A percentile compares a stretch with the other conserved stretches of the same genome.
Evolutionary conservation across 495 filamentous ascomycete species (phyloP).

Genomic region (Opeltia flavorubescens): DNA sequence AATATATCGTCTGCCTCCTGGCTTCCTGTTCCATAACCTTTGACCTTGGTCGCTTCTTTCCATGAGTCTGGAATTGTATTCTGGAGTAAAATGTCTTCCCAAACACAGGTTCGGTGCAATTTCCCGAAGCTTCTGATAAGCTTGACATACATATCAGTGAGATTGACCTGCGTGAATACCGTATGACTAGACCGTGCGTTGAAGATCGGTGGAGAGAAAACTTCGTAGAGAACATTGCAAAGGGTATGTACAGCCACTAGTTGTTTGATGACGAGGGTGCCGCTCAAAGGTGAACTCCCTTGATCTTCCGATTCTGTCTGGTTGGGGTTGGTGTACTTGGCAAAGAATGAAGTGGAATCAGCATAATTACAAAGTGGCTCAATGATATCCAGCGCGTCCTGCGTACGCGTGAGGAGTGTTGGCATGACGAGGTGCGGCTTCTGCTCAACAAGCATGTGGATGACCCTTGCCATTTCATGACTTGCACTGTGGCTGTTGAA

Average conservation of each 20-base stretch:
- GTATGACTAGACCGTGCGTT: slow-evolving; percentile 44
- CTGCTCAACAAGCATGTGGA: slow-evolving; percentile 67
- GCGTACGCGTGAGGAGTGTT: slow-evolving; percentile 59
- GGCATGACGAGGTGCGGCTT: slow-evolving; percentile 73
- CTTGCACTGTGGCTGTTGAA: slow-evolving; percentile 53
- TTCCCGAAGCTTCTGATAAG: slow-evolving; percentile 59
- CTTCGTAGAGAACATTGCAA: slow-evolving; percentile 54
- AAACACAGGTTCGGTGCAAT: slow-evolving; percentile 61
- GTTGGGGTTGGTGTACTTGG: slow-evolving; percentile 34
- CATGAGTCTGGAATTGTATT: slow-evolving; percentile 51
- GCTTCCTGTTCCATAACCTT: slow-evolving; percentile 30
- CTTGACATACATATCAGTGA: slow-evolving; percentile 61
- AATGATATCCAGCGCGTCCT: slow-evolving; percentile 51
- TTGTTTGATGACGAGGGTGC: slow-evolving; percentile 62
- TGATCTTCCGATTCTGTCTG: slow-evolving; percentile 17
- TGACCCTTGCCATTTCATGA: slow-evolving; percentile 53
- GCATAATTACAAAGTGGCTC: slow-evolving; percentile 44
- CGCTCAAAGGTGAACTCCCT: slow-evolving; percentile 28
- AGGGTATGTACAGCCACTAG: slow-evolving; percentile 62
- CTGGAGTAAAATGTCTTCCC: slow-evolving; percentile 68
- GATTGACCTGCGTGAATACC: slow-evolving; percentile 56
- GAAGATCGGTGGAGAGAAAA: slow-evolving; percentile 52
- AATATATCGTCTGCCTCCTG: slow-evolving; percentile 28
- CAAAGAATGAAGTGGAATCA: slow-evolving; percentile 47
- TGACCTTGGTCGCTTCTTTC: slow-evolving; percentile 46